These are phyloP conservation scores for Plasmodium coatneyi DNA, from an alignment of 169 alveolate species.

Conservation along the genomic window DNA sequence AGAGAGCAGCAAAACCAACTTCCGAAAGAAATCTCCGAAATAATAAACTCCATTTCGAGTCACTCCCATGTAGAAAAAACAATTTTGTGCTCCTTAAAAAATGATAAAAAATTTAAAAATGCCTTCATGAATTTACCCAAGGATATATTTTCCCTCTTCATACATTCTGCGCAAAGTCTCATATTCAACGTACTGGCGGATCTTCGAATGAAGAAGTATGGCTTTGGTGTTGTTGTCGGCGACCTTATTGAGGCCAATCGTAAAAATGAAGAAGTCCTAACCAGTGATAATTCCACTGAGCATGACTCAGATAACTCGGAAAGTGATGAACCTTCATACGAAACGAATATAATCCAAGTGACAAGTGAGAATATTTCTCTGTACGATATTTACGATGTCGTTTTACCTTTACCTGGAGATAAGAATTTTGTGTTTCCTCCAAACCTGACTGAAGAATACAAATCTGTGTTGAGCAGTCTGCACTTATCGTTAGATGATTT, in stretches of 20 bases:
- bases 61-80: constrained; percentile 78
- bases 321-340: not conserved
- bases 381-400: constrained; percentile 90
- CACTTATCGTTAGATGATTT: constrained; percentile 75
- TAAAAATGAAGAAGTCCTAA: not conserved
- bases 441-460: constrained; percentile 69
- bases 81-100: constrained; percentile 75
- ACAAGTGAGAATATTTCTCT: constrained; percentile 86
- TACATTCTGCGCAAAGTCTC: constrained; percentile 95
- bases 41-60: constrained; percentile 48
- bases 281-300: constrained; percentile 73
- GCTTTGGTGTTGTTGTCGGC: constrained; percentile 84
- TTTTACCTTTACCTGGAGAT: constrained; percentile 94
- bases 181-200: constrained; percentile 90
- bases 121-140: constrained; percentile 87
- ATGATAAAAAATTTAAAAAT: constrained; percentile 80
- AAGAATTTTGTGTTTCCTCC: constrained; percentile 83
- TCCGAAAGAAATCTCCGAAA: constrained; percentile 26
- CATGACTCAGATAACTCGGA: constrained; percentile 68
- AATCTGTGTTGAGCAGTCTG: constrained; percentile 76
- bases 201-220: constrained; percentile 90
- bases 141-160: constrained; percentile 89
- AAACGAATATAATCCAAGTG: constrained; percentile 79
- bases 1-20: not conserved
- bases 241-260: constrained; percentile 79